phyloP scores from a whole-genome alignment of 1,284 basidiomycete species.

The Ceratobasidium sp. region DNA sequence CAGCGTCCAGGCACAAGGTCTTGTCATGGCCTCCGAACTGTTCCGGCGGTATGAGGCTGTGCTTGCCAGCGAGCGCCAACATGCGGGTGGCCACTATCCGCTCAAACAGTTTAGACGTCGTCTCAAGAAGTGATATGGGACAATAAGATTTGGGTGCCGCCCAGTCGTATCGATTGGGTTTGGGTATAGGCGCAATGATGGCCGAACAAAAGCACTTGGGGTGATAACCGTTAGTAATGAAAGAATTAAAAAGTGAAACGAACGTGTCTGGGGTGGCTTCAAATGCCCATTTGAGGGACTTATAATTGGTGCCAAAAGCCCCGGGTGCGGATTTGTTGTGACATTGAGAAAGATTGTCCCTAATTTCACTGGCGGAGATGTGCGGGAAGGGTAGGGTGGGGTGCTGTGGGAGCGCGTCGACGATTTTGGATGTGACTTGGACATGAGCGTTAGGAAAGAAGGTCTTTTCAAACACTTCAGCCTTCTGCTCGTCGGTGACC shows the following conservation, averaged over 20 bases:
- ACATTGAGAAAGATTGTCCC: too few species aligned
- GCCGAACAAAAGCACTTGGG: too few species aligned
- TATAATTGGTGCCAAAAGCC: too few species aligned
- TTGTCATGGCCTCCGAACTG: constrained; percentile 49
- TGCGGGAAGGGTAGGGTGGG: background rate
- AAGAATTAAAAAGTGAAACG: constrained; percentile 20
- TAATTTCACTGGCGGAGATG: too few species aligned
- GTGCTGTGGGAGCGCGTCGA: background rate
- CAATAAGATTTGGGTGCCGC: constrained; percentile 49
- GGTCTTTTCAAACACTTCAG: background rate
- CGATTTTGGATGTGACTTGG: background rate
- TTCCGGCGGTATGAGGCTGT: constrained; percentile 43
- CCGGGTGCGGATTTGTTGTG: too few species aligned
- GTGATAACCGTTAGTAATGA: too few species aligned
- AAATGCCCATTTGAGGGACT: constrained; percentile 20
- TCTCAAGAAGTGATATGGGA: constrained; percentile 52
- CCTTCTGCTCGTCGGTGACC: background rate
- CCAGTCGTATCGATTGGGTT: constrained; percentile 53
- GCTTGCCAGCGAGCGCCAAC: constrained; percentile 44
- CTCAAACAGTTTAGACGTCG: constrained; percentile 43
- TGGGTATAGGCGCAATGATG: constrained; percentile 51
- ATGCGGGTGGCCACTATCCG: too few species aligned
- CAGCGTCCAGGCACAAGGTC: too few species aligned
- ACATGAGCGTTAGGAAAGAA: background rate
- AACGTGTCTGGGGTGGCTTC: too few species aligned